phyloP scores from a whole-genome alignment of 306 rosid species.

The Trifolium repens region DNA sequence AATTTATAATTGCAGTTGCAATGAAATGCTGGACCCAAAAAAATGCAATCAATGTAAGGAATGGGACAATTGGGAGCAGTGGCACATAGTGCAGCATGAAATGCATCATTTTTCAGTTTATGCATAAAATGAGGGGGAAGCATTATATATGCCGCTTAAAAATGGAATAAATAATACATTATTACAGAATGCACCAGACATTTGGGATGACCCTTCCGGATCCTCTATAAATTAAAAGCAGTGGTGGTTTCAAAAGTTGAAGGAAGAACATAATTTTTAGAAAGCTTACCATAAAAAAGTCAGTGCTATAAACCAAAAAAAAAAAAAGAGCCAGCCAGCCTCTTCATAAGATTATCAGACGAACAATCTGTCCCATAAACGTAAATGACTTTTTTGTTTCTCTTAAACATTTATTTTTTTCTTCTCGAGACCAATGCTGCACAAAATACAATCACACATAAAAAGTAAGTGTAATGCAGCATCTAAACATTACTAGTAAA shows the following conservation, averaged over 20 bases:
- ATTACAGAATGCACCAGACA: background rate
- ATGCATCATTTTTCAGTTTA: background rate
- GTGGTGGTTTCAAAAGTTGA: background rate
- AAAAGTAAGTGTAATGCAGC: constrained; percentile 15
- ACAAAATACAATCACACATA: constrained; percentile 32
- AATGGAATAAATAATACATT: constrained; percentile 8
- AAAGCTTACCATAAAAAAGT: constrained; percentile 37
- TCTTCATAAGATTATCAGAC: constrained; percentile 65
- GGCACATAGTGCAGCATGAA: background rate
- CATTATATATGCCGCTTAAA: constrained; percentile 1
- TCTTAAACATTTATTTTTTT: constrained; percentile 75
- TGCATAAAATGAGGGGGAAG: background rate
- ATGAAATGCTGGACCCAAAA: constrained; percentile 4
- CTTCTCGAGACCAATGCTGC: constrained; percentile 88
- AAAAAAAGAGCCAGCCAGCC: constrained; percentile 2
- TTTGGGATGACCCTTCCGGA: background rate
- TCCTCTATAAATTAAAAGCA: constrained; percentile 24
- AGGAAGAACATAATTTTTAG: constrained; percentile 25
- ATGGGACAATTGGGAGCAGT: background rate
- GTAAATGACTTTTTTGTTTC: constrained; percentile 84
- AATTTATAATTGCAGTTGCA: constrained; percentile 7
- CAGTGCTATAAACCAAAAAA: constrained; percentile 9
- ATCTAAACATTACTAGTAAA: constrained; percentile 26
- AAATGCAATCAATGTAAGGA: constrained; percentile 21
- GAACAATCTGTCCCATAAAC: constrained; percentile 78